Percentiles rank a stretch among this genome's conserved stretches.
phyloP scores from a whole-genome alignment of 352 stramenopile species.

The Globisporangium cederbergense region DNA sequence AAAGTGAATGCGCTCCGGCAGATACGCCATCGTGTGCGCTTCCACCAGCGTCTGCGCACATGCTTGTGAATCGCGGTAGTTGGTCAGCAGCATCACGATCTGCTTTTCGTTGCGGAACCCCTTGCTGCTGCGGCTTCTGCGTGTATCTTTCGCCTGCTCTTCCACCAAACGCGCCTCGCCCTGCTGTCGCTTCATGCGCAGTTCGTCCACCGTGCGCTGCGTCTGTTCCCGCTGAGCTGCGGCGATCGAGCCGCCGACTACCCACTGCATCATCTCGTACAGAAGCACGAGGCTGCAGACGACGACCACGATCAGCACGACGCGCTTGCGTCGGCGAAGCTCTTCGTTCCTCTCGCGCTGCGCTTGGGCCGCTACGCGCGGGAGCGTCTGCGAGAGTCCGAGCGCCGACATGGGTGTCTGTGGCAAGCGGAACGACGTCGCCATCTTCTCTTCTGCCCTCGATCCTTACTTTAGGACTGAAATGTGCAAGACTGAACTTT shows the following conservation, averaged over 20 bases:
- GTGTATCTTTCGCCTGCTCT: conserved; percentile 15
- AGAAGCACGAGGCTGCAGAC: conserved; percentile 27
- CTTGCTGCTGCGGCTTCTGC: conserved; percentile 13
- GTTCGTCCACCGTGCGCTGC: conserved; percentile 26
- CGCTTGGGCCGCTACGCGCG: conserved; percentile 19
- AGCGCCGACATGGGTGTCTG: conserved; percentile 61
- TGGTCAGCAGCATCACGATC: conserved; percentile 73
- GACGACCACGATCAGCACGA: conserved; percentile 23
- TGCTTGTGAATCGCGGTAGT: conserved; percentile 48
- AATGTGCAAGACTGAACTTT: conserved; percentile 7
- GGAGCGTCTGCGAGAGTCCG: conserved; percentile 41
- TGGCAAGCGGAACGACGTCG: conserved; percentile 22
- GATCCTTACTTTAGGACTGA: background rate
- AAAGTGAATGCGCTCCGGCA: conserved; percentile 49
- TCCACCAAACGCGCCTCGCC: conserved; percentile 15
- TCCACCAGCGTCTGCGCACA: conserved; percentile 58
- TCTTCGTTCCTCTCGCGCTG: conserved; percentile 13
- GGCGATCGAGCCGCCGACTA: conserved; percentile 31
- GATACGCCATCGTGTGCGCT: conserved; percentile 35
- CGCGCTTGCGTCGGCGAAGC: conserved; percentile 15
- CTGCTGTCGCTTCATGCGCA: conserved; percentile 20
- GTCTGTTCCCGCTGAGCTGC: conserved; percentile 20
- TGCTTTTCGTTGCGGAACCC: conserved; percentile 70
- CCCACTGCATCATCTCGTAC: conserved; percentile 41
- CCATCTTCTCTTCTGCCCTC: background rate